Base-by-base conservation (phyloP, 176 grass and related monocot species). In the Oryza australiensis region DNA sequence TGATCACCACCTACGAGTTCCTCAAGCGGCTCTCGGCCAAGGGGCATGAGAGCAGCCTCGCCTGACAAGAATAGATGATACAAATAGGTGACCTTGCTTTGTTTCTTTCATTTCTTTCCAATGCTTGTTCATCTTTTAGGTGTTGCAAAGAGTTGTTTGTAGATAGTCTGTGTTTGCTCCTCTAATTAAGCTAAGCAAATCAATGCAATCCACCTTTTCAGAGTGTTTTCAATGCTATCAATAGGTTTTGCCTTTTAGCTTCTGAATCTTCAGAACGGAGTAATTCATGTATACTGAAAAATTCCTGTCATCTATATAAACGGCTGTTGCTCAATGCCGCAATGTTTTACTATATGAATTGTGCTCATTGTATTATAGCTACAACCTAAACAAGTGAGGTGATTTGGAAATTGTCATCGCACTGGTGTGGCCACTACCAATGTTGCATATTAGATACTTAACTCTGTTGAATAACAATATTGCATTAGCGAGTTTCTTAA, bases 1-100 rank as follows among this genome's bases (percentile, higher is more conserved):
- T 95, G 93, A 93, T 95, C 83, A 95, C 88, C 57, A 93, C 93
- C 3, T 95, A 95, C 5, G 93, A 95, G 88, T 88, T 92, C 86
- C 72, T 95, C 70, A 95, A 95, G 86, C 83, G 90, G 76, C 90
- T 95, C 41, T 95, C 93, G 5, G 85, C 73, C 1, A 95, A 93
- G 86, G 72, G 68, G 43, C 83, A 90, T 26, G 88, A 88, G 62
- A 84, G 76, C 6, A 27, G 64, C 41, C 27, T 84, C 62, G 51
- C 77, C 0, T 89, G 72, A 51, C 60, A 34, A 81, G 78, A 89
- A 92, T 80, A 79, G 69, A 79, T 64, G 82, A 29, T 75, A 48
- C 59, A 77, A 45, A 71, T 82, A 82, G 87, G 81, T 49, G 53
- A 30, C 13, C 40, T 80, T 80, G 33, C 42, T 85, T 89, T 57